phyloP scores from a whole-genome alignment of 768 basidiomycete genomes.

The Mycena epipterygia region DNA sequence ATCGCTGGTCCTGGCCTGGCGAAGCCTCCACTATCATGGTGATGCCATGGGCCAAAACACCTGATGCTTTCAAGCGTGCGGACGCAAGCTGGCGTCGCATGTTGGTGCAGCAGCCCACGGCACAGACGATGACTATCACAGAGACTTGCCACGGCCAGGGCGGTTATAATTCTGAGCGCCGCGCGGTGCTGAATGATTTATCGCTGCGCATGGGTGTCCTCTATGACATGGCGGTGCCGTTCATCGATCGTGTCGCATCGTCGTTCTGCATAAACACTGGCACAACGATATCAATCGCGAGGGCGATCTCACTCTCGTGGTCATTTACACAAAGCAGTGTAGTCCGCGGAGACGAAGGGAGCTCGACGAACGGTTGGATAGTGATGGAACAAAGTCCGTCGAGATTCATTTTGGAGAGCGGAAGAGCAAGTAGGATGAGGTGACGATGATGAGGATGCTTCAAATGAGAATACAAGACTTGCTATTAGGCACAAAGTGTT shows the following conservation, averaged over 20 bases:
- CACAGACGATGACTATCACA: too few species aligned
- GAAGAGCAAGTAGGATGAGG: too few species aligned
- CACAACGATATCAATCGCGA: neutral
- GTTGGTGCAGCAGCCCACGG: too few species aligned
- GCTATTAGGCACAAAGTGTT: too few species aligned
- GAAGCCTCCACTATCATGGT: neutral
- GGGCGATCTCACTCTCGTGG: neutral
- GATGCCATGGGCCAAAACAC: constrained; percentile 2
- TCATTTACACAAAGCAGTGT: too few species aligned
- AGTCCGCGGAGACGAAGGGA: neutral
- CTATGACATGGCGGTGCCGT: constrained; percentile 1
- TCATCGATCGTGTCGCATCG: neutral
- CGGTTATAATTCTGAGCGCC: neutral
- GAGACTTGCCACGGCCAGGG: neutral
- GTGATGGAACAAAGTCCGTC: neutral
- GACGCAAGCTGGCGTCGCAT: too few species aligned
- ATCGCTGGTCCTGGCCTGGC: neutral
- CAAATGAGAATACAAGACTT: too few species aligned
- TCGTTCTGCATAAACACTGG: constrained; percentile 8
- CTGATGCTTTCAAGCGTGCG: neutral
- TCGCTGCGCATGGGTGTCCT: constrained; percentile 3
- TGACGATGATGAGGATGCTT: too few species aligned
- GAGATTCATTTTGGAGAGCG: neutral
- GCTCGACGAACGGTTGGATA: neutral
- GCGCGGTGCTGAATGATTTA: neutral